These are phyloP conservation scores for Cystoderma amianthinum DNA, from an alignment of 768 basidiomycete species.

Conservation along the genomic window DNA sequence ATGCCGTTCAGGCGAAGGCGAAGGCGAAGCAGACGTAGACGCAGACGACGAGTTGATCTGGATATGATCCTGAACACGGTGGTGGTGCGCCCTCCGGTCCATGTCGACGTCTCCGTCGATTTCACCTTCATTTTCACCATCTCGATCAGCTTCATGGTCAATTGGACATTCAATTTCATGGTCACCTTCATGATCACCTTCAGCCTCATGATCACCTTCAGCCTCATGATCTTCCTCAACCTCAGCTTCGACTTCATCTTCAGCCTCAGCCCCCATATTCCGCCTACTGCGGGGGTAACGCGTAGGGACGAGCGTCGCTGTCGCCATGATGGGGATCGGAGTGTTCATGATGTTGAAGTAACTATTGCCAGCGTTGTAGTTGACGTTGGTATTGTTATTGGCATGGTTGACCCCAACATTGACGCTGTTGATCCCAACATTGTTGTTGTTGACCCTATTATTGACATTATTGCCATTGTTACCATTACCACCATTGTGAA, in stretches of 20 bases:
- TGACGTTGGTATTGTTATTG: constrained; percentile 5
- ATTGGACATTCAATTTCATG: too few species aligned
- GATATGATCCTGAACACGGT: constrained; percentile 12
- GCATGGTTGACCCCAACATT: too few species aligned
- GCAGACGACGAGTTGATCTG: too few species aligned
- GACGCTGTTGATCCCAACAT: too few species aligned
- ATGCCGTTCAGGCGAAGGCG: constrained; percentile 20
- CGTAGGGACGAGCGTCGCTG: constrained; percentile 18
- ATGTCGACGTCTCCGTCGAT: constrained; percentile 54
- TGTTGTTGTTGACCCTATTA: too few species aligned
- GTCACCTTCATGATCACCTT: too few species aligned
- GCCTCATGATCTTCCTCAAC: too few species aligned
- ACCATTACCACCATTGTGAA: too few species aligned
- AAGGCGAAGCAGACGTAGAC: constrained; percentile 19
- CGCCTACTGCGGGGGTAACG: constrained; percentile 11
- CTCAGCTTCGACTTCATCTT: too few species aligned
- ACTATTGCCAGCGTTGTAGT: constrained; percentile 8
- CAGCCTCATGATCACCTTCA: too few species aligned
- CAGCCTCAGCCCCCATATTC: constrained; percentile 58
- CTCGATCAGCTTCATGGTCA: too few species aligned
- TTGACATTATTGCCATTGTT: too few species aligned
- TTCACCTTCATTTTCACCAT: constrained; percentile 72
- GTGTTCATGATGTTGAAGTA: constrained; percentile 11
- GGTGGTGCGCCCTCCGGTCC: constrained; percentile 18
- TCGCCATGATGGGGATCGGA: constrained; percentile 8